Percentiles rank a stretch among this genome's conserved stretches.
These are phyloP conservation scores for Lactifluus volemus DNA, from an alignment of 768 basidiomycete genomes.

Conservation along the genomic window DNA sequence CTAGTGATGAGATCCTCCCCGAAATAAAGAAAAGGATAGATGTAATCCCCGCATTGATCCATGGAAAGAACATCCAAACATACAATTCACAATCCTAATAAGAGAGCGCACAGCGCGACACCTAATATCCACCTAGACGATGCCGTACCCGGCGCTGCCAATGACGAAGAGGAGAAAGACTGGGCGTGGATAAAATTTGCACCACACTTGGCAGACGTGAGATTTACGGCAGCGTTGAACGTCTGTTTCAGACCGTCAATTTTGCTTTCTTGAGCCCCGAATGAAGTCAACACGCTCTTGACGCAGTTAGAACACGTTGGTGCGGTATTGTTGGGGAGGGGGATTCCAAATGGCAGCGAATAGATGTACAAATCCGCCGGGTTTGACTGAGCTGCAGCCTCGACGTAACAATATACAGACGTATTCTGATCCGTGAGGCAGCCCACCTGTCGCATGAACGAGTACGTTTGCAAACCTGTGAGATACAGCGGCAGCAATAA, in stretches of 20 bases:
- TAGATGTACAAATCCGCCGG: conserved; percentile 71
- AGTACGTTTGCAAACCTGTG: conserved; percentile 54
- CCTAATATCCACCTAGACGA: not conserved
- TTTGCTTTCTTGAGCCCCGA: conserved; percentile 32
- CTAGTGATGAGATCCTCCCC: not conserved
- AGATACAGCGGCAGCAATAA: not conserved
- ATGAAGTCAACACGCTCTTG: conserved; percentile 47
- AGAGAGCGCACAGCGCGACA: not conserved
- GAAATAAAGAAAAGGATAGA: not conserved
- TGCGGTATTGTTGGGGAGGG: conserved; percentile 39
- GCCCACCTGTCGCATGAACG: conserved; percentile 49
- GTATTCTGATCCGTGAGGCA: conserved; percentile 51
- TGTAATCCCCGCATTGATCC: not conserved
- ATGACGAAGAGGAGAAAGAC: conserved; percentile 7
- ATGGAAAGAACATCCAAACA: not conserved
- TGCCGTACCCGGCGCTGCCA: not conserved
- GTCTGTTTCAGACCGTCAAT: conserved; percentile 36
- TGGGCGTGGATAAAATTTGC: conserved; percentile 30
- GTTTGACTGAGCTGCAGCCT: conserved; percentile 47
- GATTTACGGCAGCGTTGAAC: conserved; percentile 40
- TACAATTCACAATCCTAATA: not conserved
- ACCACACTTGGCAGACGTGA: conserved; percentile 45
- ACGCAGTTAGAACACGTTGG: conserved; percentile 60
- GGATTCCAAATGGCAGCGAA: conserved; percentile 50
- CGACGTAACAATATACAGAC: conserved; percentile 65